Conservation (phyloP, 169 alveolate species). For the Cryptosporidium viatorum region DNA sequence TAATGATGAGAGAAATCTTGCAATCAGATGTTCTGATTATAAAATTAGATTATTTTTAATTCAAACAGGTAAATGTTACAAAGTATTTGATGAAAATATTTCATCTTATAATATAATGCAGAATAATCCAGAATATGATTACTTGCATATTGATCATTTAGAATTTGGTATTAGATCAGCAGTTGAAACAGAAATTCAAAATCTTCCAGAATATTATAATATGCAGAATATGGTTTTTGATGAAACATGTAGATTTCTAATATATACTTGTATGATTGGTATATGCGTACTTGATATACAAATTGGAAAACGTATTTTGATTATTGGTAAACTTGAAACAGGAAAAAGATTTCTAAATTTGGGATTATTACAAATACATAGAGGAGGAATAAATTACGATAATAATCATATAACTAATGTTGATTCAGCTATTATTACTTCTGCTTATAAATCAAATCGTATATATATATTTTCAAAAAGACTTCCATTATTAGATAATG, state of each 20-base stretch:
- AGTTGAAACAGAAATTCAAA: constrained; percentile 91
- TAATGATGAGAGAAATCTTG: constrained; percentile 86
- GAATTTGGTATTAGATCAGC: constrained; percentile 93
- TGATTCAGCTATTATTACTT: constrained; percentile 82
- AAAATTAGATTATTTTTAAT: constrained; percentile 86
- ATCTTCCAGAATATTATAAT: constrained; percentile 78
- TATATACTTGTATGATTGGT: constrained; percentile 94
- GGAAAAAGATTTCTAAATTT: constrained; percentile 52
- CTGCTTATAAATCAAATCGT: constrained; percentile 84
- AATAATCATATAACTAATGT: not conserved
- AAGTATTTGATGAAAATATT: constrained; percentile 88
- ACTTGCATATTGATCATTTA: constrained; percentile 87
- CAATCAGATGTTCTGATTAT: constrained; percentile 86
- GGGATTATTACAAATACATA: constrained; percentile 35
- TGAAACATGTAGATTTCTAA: constrained; percentile 91
- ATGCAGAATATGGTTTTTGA: constrained; percentile 90
- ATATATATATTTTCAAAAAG: constrained; percentile 83
- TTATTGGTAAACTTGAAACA: constrained; percentile 84
- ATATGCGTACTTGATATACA: constrained; percentile 86
- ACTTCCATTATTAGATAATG: constrained; percentile 78
- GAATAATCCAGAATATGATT: constrained; percentile 80
- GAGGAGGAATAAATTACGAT: not conserved
- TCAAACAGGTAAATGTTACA: constrained; percentile 86
- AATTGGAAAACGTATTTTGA: constrained; percentile 70
- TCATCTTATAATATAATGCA: constrained; percentile 88